Evolutionary conservation across 768 basidiomycete genomes (phyloP).

Genomic region (Lactarius evosmus): DNA sequence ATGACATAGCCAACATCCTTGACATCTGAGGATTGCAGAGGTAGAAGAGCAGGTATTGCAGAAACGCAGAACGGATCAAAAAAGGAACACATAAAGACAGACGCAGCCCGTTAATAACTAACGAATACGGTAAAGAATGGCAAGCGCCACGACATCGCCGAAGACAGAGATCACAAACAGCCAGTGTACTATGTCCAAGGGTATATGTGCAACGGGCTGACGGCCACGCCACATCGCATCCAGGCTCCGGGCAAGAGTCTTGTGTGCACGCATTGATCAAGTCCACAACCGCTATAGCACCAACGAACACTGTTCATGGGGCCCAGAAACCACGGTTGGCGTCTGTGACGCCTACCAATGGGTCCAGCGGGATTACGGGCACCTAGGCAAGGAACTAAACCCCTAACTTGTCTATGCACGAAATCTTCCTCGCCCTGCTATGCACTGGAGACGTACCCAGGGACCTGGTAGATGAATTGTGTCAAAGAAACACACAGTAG

Average conservation of each 20-base stretch:
- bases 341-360: slow-evolving; percentile 27
- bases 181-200: slow-evolving; percentile 39
- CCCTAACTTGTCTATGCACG: slow-evolving; percentile 35
- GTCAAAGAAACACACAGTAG: slow-evolving; percentile 26
- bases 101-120: slow-evolving; percentile 51
- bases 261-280: slow-evolving; percentile 44
- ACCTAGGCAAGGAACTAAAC: slow-evolving; percentile 29
- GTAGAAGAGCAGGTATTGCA: slow-evolving; percentile 31
- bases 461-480: slow-evolving; percentile 37
- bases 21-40: slow-evolving; percentile 64
- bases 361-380: slow-evolving; percentile 28
- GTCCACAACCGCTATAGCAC: slow-evolving; percentile 53
- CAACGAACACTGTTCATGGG: slow-evolving; percentile 50
- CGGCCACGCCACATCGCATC: slow-evolving; percentile 43
- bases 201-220: slow-evolving; percentile 39
- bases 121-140: slow-evolving; percentile 37
- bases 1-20: slow-evolving; percentile 99
- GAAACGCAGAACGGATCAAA: slow-evolving; percentile 30
- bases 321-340: slow-evolving; percentile 38
- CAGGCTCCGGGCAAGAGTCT: slow-evolving; percentile 52
- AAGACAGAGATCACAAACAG: slow-evolving; percentile 36
- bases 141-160: slow-evolving; percentile 51
- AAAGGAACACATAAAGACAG: slow-evolving; percentile 38
- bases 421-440: slow-evolving; percentile 36
- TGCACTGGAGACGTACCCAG: slow-evolving; percentile 37